Conservation (phyloP, 2,329 filamentous ascomycete species). For the Epichloe elymi region DNA sequence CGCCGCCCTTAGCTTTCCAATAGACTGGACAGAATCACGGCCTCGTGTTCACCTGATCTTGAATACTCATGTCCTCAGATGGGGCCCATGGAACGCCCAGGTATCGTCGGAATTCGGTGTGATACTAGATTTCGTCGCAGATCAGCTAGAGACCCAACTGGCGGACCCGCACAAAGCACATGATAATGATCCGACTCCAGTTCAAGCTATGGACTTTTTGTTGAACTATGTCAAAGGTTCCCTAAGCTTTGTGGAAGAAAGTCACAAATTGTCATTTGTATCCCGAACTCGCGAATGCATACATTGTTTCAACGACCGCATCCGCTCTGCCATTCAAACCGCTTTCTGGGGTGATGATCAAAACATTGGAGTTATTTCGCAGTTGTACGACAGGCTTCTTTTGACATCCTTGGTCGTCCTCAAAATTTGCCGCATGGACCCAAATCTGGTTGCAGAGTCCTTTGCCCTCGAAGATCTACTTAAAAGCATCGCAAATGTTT, state of each 20-base stretch:
- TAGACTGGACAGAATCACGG: conserved; percentile 12
- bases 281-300: conserved; percentile 31
- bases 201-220: conserved; percentile 29
- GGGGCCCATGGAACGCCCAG: conserved; percentile 43
- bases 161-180: not conserved
- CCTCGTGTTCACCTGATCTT: conserved; percentile 30
- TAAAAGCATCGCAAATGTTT: conserved; percentile 25
- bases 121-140: conserved; percentile 44
- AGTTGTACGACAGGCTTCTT: conserved; percentile 18
- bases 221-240: conserved; percentile 33
- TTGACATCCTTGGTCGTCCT: conserved; percentile 24
- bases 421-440: conserved; percentile 28
- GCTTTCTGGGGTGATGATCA: not conserved
- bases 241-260: conserved; percentile 24
- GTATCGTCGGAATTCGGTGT: conserved; percentile 50
- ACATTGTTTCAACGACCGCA: conserved; percentile 24
- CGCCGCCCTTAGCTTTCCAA: conserved; percentile 15
- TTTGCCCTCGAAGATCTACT: conserved; percentile 37
- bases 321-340: conserved; percentile 9
- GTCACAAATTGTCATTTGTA: conserved; percentile 27
- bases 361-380: conserved; percentile 9
- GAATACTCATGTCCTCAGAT: conserved; percentile 35
- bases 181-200: conserved; percentile 7
- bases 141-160: conserved; percentile 23
- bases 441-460: conserved; percentile 19